Evolutionary conservation across 805 yeast species (phyloP), one percentile per base, ranked within the genome.

Genomic region (Starmerella riodocensis): DNA sequence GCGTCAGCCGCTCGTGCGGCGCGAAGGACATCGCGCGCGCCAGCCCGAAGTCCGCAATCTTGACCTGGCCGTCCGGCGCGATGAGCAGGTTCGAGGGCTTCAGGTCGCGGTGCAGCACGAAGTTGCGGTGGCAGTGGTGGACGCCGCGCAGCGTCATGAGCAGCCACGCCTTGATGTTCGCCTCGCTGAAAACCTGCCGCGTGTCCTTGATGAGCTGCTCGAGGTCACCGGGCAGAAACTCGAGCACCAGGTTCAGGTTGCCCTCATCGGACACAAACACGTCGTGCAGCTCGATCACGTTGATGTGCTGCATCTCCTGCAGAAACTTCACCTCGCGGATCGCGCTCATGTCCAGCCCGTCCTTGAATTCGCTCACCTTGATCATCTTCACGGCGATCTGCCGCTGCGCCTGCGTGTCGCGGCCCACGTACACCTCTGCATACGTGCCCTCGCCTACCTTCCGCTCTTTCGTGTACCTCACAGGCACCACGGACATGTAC

Each of bases 361-460:
- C 97, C 57, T 85, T 84, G 64, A 86, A 86, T 43, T 80, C 77
- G 2, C 93, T 93, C 0, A 93, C 79, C 54, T 91, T 91, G 67
- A 91, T 91, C 64, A 85, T 95, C 56, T 91, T 91, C 44, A 93
- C 78, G 48, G 99, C 99, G 25, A 91, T 78, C 37, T 68, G 66
- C 39, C 86, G 60, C 5, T 58, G 61, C 22, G 73, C 69, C 35
- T 61, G 65, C 11, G 65, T 49, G 54, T 79, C 79, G 29, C 68
- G 73, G 2, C 97, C 97, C 13, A 86, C 66, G 40, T 56, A 58
- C 5, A 91, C 99, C 40, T 86, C 93, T 34, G 99, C 99, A 64
- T 88, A 91, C 0, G 99, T 91, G 61, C 99, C 99, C 62, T 91
- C 99, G 55, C 99, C 99, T 22, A 91, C 96, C 56, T 85, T 86